Conservation (phyloP, 2,329 filamentous ascomycete species). For the Aspergillus sp. region DNA sequence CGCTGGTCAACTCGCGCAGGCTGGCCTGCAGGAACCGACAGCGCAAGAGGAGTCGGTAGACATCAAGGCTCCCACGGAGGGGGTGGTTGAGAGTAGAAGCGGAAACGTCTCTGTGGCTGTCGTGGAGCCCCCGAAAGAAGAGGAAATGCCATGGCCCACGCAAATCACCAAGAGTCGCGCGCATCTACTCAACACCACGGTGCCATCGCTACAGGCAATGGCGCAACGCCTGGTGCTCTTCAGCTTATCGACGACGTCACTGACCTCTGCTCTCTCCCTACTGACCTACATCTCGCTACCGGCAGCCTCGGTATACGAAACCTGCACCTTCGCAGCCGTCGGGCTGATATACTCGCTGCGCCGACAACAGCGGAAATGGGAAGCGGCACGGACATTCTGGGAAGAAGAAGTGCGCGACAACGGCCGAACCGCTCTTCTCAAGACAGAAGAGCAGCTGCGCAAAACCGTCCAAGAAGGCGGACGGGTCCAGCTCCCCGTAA, state of each 20-base stretch:
- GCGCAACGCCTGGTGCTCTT: conserved; percentile 74
- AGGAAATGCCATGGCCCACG: conserved; percentile 62
- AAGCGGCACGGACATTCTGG: conserved; percentile 53
- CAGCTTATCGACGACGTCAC: conserved; percentile 69
- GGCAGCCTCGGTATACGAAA: conserved; percentile 55
- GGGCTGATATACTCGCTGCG: conserved; percentile 59
- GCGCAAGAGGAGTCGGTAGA: conserved; percentile 31
- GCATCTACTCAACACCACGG: conserved; percentile 64
- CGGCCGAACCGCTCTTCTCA: conserved; percentile 55
- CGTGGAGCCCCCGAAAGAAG: not conserved
- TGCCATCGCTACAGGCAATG: conserved; percentile 69
- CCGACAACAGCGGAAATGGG: conserved; percentile 61
- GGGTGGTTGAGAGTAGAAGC: not conserved
- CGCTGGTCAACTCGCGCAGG: conserved; percentile 70
- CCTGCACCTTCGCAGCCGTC: conserved; percentile 58
- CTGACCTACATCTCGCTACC: conserved; percentile 57
- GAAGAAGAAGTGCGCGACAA: conserved; percentile 56
- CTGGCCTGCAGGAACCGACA: conserved; percentile 50
- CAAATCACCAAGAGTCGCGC: conserved; percentile 72
- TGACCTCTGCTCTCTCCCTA: conserved; percentile 57
- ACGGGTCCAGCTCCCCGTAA: conserved; percentile 32
- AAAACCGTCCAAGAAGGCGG: conserved; percentile 48
- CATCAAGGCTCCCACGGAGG: conserved; percentile 37
- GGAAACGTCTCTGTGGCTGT: not conserved
- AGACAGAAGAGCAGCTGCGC: conserved; percentile 53